These are phyloP conservation scores for Penicillium bialowiezense DNA, from an alignment of 495 filamentous ascomycete species.

Conservation along the genomic window DNA sequence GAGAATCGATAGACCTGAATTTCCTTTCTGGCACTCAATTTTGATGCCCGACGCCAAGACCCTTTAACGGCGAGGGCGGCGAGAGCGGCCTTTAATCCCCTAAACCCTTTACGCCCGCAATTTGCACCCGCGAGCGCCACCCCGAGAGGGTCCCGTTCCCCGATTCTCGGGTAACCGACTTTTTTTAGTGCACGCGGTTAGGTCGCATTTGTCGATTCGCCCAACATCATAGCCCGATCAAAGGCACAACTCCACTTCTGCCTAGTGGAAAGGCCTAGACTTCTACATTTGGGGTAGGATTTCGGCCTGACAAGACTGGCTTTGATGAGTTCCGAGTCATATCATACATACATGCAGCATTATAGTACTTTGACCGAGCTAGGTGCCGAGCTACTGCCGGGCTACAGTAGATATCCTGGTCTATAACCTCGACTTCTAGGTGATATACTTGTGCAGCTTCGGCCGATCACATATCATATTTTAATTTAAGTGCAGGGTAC, in stretches of 20 bases:
- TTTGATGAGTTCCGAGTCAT: neutral
- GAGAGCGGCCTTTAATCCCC: neutral
- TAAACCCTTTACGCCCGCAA: neutral
- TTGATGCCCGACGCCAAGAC: conserved; percentile 1
- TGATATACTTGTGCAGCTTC: no score
- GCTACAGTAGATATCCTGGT: no score
- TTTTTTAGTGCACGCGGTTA: conserved; percentile 2
- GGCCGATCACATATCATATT: no score
- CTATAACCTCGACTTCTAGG: no score
- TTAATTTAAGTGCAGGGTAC: no score
- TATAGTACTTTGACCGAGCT: neutral
- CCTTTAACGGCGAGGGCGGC: neutral
- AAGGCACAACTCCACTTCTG: conserved; percentile 1
- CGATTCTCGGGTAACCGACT: conserved; percentile 19
- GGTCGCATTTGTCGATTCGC: conserved; percentile 5
- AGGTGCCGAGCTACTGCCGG: neutral
- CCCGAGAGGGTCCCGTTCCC: conserved; percentile 9
- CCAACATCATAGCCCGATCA: neutral
- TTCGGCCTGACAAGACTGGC: neutral
- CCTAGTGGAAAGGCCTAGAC: neutral
- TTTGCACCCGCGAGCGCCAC: conserved; percentile 2
- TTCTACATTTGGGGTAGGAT: neutral
- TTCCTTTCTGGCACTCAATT: neutral
- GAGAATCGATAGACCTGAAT: neutral
- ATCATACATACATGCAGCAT: conserved; percentile 1